Base-by-base conservation (phyloP, 768 basidiomycete genomes). In the Termitomyces sp. region DNA sequence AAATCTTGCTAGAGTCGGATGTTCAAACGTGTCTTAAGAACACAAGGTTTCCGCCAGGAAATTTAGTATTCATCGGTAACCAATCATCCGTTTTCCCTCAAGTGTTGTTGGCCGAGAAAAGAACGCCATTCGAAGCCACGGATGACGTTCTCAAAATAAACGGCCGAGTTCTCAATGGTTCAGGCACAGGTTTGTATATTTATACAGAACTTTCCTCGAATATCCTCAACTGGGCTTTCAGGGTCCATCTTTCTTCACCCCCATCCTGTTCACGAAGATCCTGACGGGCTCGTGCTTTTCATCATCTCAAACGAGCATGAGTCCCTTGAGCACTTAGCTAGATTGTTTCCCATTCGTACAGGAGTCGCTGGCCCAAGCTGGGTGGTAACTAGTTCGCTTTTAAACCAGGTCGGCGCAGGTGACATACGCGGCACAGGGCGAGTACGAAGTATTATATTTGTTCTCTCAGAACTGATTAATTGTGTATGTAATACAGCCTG, bases 321-420 rank as follows among this genome's bases (percentile, higher is more conserved):
- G 1, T 86, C 85, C 2, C 73, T 92, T 4, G 94, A 95, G 68
- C 76, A 85, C 53, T 83, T 80, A 1, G 68, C 79, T 2, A 80
- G 88, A 46, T 71, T 94, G n/a, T 89, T 95, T 65, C 93, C 94
- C 4, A 80, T 91, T 26, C 83, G 94, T 20, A 96, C 93, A 2
- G 92, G 92, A 4, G 76, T 93, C 3, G 69, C 83, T 9, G 77
- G 81, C 1, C 90, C 92, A 1, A 89, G 92, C 64, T 95, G 92
- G 90, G 63, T 92, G 6, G 76, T 92, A 18, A 74, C 86, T 4
- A 79, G 82, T 10, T 70, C 70, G 14, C 67, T 69, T 13, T 76
- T 83, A 20, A 88, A 88, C 61, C 64, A 57, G 44, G 68, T 79
- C 18, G 91, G 89, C 5, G 85, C 89, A 12, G 89, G 81, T n/a